These are phyloP conservation scores for Annulohypoxylon maeteangense DNA, from an alignment of 495 filamentous ascomycete genomes.

Conservation along the genomic window DNA sequence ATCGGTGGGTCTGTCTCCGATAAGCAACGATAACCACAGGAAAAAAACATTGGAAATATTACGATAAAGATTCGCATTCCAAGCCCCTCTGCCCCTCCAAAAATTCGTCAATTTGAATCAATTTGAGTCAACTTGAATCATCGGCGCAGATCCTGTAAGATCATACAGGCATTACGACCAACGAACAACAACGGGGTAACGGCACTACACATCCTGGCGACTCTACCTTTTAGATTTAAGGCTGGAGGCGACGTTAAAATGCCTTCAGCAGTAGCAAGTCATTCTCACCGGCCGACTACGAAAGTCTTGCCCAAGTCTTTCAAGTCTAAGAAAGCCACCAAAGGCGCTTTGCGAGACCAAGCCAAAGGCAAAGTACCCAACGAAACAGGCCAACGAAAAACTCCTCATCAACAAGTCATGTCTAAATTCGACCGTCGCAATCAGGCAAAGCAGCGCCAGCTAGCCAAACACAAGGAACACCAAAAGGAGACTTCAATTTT, in stretches of 20 bases:
- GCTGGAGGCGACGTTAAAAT: conserved; percentile 75
- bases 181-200: neutral
- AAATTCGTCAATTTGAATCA: neutral
- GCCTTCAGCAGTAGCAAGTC: conserved; percentile 66
- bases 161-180: neutral
- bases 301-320: conserved; percentile 87
- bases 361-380: conserved; percentile 68
- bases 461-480: conserved; percentile 82
- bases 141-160: neutral
- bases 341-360: conserved; percentile 81
- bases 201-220: conserved; percentile 61
- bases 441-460: conserved; percentile 86
- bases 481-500: conserved; percentile 81
- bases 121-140: neutral
- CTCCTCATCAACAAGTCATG: conserved; percentile 94
- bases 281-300: conserved; percentile 92
- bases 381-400: conserved; percentile 76
- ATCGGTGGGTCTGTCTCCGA: conserved; percentile 42
- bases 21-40: conserved; percentile 37
- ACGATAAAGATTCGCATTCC: conserved; percentile 26
- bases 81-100: conserved; percentile 39
- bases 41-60: conserved; percentile 34
- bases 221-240: conserved; percentile 90
- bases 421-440: conserved; percentile 95
- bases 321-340: conserved; percentile 90